These are phyloP conservation scores for Leishmania martiniquensis DNA, from an alignment of 208 protist genomes.

Conservation along the genomic window DNA sequence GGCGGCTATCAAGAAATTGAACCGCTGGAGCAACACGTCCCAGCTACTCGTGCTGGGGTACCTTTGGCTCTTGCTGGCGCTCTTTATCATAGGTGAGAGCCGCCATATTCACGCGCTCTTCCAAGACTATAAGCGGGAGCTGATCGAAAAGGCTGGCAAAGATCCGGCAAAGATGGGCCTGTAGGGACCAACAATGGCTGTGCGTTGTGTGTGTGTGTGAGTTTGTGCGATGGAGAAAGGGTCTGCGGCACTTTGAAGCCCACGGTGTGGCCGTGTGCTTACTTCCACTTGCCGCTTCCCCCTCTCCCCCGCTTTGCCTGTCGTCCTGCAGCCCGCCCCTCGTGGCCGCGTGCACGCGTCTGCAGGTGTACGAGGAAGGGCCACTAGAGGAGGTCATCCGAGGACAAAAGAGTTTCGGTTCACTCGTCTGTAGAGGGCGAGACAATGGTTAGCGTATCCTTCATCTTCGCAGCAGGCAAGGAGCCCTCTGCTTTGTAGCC, in stretches of 20 bases:
- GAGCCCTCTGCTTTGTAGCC: background rate
- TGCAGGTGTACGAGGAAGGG: background rate
- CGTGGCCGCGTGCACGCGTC: background rate
- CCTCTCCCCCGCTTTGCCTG: background rate
- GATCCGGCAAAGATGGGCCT: slow-evolving; percentile 76
- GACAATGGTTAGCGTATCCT: no score
- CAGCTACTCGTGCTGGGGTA: slow-evolving; percentile 73
- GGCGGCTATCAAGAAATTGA: slow-evolving; percentile 51
- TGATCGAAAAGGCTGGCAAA: slow-evolving; percentile 78
- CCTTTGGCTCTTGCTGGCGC: slow-evolving; percentile 73
- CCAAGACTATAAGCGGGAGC: slow-evolving; percentile 79
- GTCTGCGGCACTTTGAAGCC: background rate
- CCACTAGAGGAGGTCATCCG: background rate
- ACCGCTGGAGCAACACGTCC: slow-evolving; percentile 65
- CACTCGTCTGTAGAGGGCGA: background rate
- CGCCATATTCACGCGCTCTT: slow-evolving; percentile 61
- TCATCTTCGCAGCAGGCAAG: background rate
- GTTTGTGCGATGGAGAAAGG: background rate
- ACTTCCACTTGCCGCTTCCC: background rate
- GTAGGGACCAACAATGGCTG: slow-evolving; percentile 17
- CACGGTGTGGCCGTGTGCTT: background rate
- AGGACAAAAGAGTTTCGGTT: background rate
- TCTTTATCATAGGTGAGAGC: slow-evolving; percentile 72
- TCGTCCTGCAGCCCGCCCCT: background rate
- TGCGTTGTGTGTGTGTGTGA: no score